Conservation (phyloP, 495 filamentous ascomycete species). For the Aspergillus diversus region DNA sequence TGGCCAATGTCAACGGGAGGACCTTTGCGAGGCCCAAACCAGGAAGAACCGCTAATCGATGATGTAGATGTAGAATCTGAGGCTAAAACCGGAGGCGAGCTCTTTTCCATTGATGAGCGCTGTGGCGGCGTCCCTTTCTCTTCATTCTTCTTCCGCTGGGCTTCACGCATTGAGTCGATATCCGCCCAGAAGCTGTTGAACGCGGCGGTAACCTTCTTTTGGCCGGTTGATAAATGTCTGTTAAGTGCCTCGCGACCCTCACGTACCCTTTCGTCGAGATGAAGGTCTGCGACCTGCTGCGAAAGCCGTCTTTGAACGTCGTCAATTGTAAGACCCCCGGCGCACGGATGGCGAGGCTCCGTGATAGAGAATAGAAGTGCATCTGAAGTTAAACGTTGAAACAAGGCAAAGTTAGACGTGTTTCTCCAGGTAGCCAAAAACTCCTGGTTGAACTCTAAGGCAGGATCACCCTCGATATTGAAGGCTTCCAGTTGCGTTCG, state of each 20-base stretch:
- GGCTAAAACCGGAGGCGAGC: slow-evolving; percentile 29
- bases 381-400: slow-evolving; percentile 74
- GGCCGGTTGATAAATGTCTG: slow-evolving; percentile 77
- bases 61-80: slow-evolving; percentile 22
- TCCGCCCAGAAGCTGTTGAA: slow-evolving; percentile 89
- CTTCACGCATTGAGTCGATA: slow-evolving; percentile 83
- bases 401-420: slow-evolving; percentile 89
- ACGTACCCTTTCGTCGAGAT: slow-evolving; percentile 82
- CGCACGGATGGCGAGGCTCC: slow-evolving; percentile 89
- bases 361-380: slow-evolving; percentile 92
- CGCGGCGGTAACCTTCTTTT: slow-evolving; percentile 79
- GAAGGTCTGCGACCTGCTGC: slow-evolving; percentile 85
- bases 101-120: slow-evolving; percentile 38
- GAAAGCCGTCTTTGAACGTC: slow-evolving; percentile 89
- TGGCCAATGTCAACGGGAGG: slow-evolving; percentile 61
- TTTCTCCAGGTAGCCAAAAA: slow-evolving; percentile 75
- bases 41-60: slow-evolving; percentile 19
- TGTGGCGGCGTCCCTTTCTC: slow-evolving; percentile 45
- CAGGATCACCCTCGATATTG: slow-evolving; percentile 79
- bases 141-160: slow-evolving; percentile 71
- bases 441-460: slow-evolving; percentile 75
- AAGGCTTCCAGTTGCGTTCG: slow-evolving; percentile 42
- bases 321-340: slow-evolving; percentile 92
- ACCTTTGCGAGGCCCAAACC: slow-evolving; percentile 39
- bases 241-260: slow-evolving; percentile 77